phyloP scores from a whole-genome alignment of 2,329 filamentous ascomycete genomes.

The Elsinoe fawcettii region DNA sequence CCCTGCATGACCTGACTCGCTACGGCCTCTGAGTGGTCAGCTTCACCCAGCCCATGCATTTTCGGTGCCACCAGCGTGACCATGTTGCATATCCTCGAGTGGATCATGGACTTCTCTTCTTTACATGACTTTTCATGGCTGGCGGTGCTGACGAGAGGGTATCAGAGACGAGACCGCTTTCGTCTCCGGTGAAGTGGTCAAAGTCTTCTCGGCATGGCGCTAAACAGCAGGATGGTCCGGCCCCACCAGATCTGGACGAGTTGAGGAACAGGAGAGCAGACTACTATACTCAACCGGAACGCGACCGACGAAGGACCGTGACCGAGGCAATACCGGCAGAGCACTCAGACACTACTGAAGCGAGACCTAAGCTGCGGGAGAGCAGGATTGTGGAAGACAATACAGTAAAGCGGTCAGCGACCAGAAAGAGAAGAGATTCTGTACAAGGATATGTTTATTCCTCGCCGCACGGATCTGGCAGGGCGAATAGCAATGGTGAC shows the following conservation, averaged over 20 bases:
- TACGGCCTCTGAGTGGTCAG: background rate
- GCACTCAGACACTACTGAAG: background rate
- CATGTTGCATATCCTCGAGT: background rate
- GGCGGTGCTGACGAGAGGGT: background rate
- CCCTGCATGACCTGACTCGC: conserved; percentile 2
- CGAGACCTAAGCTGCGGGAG: background rate
- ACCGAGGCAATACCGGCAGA: background rate
- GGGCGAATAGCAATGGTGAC: background rate
- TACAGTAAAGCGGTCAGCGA: conserved; percentile 23
- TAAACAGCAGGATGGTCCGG: background rate
- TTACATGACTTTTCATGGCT: conserved; percentile 1
- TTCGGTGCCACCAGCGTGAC: background rate
- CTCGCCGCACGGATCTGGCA: background rate
- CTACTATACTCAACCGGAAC: conserved; percentile 1
- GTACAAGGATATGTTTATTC: conserved; percentile 16
- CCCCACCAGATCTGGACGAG: background rate
- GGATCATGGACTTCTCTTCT: background rate
- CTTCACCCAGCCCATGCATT: background rate
- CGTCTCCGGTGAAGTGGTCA: background rate
- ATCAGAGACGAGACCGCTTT: background rate
- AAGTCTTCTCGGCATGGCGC: background rate
- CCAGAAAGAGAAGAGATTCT: conserved; percentile 17
- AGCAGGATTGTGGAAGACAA: conserved; percentile 19
- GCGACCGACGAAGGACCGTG: background rate
- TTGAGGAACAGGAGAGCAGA: conserved; percentile 5